A percentile compares a stretch with the other conserved stretches of the same genome.
Conservation (phyloP, 306 rosid species). For the Herpetospermum pedunculosum region DNA sequence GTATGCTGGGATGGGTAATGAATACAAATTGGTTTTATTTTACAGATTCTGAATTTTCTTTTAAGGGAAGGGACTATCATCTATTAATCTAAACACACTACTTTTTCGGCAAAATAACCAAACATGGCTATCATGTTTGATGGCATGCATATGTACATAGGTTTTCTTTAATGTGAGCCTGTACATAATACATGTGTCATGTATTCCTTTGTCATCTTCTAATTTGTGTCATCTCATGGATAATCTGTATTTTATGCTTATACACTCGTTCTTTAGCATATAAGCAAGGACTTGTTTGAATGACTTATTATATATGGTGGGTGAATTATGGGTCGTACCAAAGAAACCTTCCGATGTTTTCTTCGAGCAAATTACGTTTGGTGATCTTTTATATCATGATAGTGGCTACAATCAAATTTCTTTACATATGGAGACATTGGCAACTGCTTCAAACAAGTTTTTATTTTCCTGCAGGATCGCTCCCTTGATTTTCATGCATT, state of each 20-base stretch:
- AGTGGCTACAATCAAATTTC: neutral
- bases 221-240: neutral
- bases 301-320: neutral
- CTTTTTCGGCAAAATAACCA: neutral
- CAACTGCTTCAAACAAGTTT: slow-evolving; percentile 7
- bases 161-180: neutral
- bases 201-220: neutral
- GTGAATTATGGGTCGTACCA: neutral
- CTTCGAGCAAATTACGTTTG: neutral
- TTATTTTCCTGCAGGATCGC: slow-evolving; percentile 51
- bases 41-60: neutral
- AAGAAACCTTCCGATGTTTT: neutral
- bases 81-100: neutral
- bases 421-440: neutral
- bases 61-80: neutral
- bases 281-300: neutral
- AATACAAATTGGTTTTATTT: neutral
- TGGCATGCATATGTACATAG: too few species aligned
- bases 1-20: neutral
- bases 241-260: neutral
- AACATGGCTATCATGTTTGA: too few species aligned
- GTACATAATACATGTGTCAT: neutral
- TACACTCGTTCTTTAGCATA: neutral
- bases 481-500: slow-evolving; percentile 63
- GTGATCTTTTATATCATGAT: neutral